phyloP scores from a whole-genome alignment of 1,139 yeast genomes.

The Saccharomyces pastorianus region DNA sequence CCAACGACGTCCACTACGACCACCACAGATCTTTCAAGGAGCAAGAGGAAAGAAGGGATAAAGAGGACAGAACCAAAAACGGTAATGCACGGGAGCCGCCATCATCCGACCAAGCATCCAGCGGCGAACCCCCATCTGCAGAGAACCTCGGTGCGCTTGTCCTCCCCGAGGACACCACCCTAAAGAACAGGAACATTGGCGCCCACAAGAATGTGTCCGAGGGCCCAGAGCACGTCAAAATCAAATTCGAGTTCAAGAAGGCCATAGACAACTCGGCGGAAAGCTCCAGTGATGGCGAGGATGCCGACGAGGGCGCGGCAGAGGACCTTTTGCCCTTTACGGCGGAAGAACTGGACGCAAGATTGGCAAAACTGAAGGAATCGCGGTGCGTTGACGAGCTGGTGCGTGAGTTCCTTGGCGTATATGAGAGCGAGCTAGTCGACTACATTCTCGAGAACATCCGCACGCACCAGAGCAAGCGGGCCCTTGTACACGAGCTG shows the following conservation, averaged over 20 bases:
- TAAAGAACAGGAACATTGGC: not conserved
- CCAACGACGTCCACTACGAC: slow-evolving; percentile 24
- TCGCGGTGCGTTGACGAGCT: slow-evolving; percentile 24
- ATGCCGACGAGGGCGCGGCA: not conserved
- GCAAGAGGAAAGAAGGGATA: slow-evolving; percentile 20
- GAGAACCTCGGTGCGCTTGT: not conserved
- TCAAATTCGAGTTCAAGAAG: slow-evolving; percentile 20
- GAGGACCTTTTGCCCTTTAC: slow-evolving; percentile 10
- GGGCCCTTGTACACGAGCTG: slow-evolving; percentile 21
- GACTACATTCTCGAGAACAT: slow-evolving; percentile 22
- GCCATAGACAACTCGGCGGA: slow-evolving; percentile 15
- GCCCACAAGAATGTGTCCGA: not conserved
- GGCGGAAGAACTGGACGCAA: slow-evolving; percentile 13
- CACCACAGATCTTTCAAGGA: slow-evolving; percentile 22
- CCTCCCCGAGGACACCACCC: not conserved
- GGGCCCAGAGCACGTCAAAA: slow-evolving; percentile 12
- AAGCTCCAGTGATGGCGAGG: not conserved
- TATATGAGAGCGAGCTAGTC: slow-evolving; percentile 28
- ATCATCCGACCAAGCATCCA: not conserved
- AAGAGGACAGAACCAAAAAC: slow-evolving; percentile 15
- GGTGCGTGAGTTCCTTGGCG: slow-evolving; percentile 29
- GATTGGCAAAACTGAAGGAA: slow-evolving; percentile 14
- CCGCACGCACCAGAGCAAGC: slow-evolving; percentile 11
- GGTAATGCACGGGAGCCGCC: slow-evolving; percentile 4
- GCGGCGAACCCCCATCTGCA: not conserved